Percentiles rank a stretch among this genome's conserved stretches.
phyloP scores from a whole-genome alignment of 768 basidiomycete species.

The Inosperma sp. region DNA sequence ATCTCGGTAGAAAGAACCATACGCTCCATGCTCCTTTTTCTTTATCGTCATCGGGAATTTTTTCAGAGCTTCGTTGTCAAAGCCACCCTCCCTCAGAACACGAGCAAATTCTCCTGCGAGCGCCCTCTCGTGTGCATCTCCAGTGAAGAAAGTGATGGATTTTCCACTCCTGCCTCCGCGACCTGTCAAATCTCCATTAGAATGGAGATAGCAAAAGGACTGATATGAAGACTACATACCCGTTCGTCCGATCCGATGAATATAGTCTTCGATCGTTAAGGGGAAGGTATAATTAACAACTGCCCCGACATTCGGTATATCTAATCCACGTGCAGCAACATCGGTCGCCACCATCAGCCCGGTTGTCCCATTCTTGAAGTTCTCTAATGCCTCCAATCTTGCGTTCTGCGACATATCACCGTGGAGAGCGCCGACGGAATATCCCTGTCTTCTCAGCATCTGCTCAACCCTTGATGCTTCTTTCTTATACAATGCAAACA shows the following conservation, averaged over 20 bases:
- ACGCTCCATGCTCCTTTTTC: conserved; percentile 88
- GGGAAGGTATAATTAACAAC: conserved; percentile 99
- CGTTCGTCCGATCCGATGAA: conserved; percentile 87
- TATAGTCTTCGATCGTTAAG: conserved; percentile 89
- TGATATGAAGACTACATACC: conserved; percentile 41
- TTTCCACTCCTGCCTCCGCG: conserved; percentile 88
- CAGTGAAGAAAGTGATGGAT: conserved; percentile 96
- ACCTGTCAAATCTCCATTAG: conserved; percentile 39
- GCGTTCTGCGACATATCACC: conserved; percentile 87
- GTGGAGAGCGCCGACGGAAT: conserved; percentile 77
- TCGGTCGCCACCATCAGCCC: conserved; percentile 92
- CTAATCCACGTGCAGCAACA: conserved; percentile 93
- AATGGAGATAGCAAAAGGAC: not conserved
- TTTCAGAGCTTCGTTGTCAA: conserved; percentile 68
- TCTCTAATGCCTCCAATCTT: conserved; percentile 79
- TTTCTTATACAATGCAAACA: conserved; percentile 97
- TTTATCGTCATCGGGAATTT: conserved; percentile 97
- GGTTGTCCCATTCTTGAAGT: conserved; percentile 77
- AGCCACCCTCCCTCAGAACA: conserved; percentile 84
- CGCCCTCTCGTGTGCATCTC: conserved; percentile 75
- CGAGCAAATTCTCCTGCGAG: conserved; percentile 92
- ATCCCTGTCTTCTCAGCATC: conserved; percentile 68
- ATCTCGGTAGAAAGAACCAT: conserved; percentile 82
- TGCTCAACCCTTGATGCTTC: conserved; percentile 89
- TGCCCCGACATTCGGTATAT: conserved; percentile 92